Base-by-base conservation (phyloP, 805 yeast species). In the Candida taoyuanica region DNA sequence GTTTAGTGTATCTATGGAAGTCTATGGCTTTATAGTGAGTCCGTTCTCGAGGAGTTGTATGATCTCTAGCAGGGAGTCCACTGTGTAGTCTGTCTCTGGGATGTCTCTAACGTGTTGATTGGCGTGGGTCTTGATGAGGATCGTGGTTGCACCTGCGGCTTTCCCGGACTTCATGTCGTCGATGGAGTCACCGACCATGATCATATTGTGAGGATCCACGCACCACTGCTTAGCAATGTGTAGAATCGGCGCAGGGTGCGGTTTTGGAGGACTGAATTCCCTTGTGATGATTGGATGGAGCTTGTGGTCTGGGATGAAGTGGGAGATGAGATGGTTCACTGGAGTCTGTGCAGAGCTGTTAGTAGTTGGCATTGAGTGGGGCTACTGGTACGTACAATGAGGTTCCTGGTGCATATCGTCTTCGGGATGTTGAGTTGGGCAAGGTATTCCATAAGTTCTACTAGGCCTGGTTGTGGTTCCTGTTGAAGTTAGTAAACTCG, bases 151-250 rank as follows among this genome's bases (percentile, higher is more conserved):
- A 0, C 87, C 87, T 1, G 88, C 87, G n/a, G 62, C 48, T 21
- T 65, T 54, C 3, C 86, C 88, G 21, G 84, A 74, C 29, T 50
- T 59, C 78, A 81, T 76, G 50, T 81, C 89, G 56, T 81, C 88
- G 29, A 65, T 57, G 0, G 87, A 81, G 53, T 81, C 88, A 11
- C 89, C 89, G 13, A 81, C 82, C 88, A 81, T 81, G 5, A 80
- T 53, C 21, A 81, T 44, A 28, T 71, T 63, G 14, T 57, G 47
- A 0, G 83, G 74, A 1, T 56, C 48, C 14, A 72, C 34, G 2
- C 64, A 65, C 78, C 83, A 74, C 4, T 49, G 35, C 27, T 62
- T 42, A 3, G 80, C 73, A 17, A 81, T 79, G 46, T 77, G 74
- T 16, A 73, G 53, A 29, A 81, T 53, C 3, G 87, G 85, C 31